Evolutionary conservation across 163 green algal genomes (phyloP), one percentile per base, ranked within the genome.

Genomic region (Picocystis sp.): DNA sequence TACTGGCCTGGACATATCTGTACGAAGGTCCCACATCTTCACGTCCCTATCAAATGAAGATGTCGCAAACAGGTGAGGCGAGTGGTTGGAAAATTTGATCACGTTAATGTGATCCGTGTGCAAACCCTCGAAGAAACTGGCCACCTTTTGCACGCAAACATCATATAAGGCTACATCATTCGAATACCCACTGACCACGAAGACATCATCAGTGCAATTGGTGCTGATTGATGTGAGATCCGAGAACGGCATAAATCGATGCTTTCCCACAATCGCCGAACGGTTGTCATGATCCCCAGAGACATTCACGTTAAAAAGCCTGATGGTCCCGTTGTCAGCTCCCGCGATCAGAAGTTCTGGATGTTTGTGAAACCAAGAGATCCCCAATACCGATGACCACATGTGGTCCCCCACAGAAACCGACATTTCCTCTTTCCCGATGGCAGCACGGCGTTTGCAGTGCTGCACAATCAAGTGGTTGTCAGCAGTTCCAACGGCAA

Each of bases 51-150:
- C 61, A 44, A 69, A 69, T 17, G 33, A 55, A n/a, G 29, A 54
- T 19, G 61, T 69, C 22, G 49, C 57, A 44, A 69, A 69, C 23
- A 69, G 13, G 35, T 55, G 35, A 43, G 61, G 61, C 22, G 48
- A 49, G 42, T 60, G 57, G 52, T 69, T 50, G 41, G 61, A 50
- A 21, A 69, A 69, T 53, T 69, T 69, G 51, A 66, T 34, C 57
- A 69, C 61, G 34, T 69, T 69, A 38, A 69, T 66, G 49, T 69
- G 61, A 43, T 66, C 56, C 23, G 43, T 34, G 61, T 69, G 61
- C 50, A 69, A 45, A 47, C 63, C 11, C 34, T 58, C 43, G 49
- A 67, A 64, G 17, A 38, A 54, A 15, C 63, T 55, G 24, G 63
- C 47, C 10, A 41, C 47, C 53, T 51, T 42, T 14, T 55, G 54